These are phyloP conservation scores for Colletotrichum karsti DNA, from an alignment of 2,329 filamentous ascomycete species.

Conservation along the genomic window DNA sequence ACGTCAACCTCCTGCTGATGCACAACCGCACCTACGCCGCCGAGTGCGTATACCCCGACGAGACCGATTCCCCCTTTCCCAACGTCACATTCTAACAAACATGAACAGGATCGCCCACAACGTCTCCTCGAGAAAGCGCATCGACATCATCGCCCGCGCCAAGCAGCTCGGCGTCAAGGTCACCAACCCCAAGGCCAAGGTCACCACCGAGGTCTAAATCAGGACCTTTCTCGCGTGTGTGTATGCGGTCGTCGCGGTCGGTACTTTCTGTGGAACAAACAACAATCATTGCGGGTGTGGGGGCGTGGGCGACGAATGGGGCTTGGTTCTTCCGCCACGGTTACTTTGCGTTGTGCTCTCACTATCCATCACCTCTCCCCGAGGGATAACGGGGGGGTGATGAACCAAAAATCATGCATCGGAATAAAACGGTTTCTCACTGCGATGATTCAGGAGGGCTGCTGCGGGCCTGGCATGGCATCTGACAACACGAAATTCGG, in stretches of 20 bases:
- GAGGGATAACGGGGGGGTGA: conserved; percentile 3
- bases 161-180: conserved; percentile 99
- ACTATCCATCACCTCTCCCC: conserved; percentile 4
- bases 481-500: too few species aligned
- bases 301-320: neutral
- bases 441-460: conserved; percentile 27
- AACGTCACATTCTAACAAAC: conserved; percentile 32
- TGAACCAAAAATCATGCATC: conserved; percentile 20
- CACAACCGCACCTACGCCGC: conserved; percentile 99
- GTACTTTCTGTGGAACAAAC: neutral
- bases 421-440: conserved; percentile 28
- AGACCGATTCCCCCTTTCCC: neutral
- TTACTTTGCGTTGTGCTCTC: conserved; percentile 30
- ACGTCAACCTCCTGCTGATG: conserved; percentile 98
- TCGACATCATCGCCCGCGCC: conserved; percentile 96
- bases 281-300: conserved; percentile 16
- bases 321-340: conserved; percentile 16
- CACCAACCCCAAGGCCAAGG: conserved; percentile 98
- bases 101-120: conserved; percentile 89
- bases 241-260: neutral
- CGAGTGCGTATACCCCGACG: conserved; percentile 75
- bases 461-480: conserved; percentile 28
- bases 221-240: neutral
- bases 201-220: conserved; percentile 88
- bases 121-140: conserved; percentile 98